Percentiles rank a stretch among this genome's conserved stretches.
These are phyloP conservation scores for Violaceomyces palustris DNA, from an alignment of 1,284 basidiomycete species.

Conservation along the genomic window DNA sequence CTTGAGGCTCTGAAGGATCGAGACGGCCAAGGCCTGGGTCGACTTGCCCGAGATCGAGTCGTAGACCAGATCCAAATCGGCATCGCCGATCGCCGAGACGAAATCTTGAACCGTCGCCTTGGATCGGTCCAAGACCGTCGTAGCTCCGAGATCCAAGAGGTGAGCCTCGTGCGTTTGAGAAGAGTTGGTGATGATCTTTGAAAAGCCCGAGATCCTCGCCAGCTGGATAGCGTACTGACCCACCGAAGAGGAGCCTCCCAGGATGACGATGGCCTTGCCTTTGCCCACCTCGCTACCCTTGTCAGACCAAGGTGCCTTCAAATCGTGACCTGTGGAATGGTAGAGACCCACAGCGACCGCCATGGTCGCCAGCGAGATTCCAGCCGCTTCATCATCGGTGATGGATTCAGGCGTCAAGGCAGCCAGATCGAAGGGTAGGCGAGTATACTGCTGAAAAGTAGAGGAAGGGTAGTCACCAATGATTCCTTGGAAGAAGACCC, in stretches of 20 bases:
- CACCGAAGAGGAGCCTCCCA: constrained; percentile 31
- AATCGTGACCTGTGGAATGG: constrained; percentile 13
- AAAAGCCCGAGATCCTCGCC: constrained; percentile 32
- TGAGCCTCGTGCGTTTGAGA: constrained; percentile 15
- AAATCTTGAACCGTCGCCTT: constrained; percentile 9
- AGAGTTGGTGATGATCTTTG: constrained; percentile 29
- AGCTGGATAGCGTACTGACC: constrained; percentile 44
- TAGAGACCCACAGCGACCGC: constrained; percentile 25
- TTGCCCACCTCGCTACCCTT: constrained; percentile 17
- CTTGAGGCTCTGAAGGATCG: constrained; percentile 19
- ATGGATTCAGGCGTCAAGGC: constrained; percentile 27
- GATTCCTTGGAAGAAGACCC: constrained; percentile 45
- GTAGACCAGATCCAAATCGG: constrained; percentile 14
- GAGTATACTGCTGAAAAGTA: constrained; percentile 39
- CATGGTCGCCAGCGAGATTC: constrained; percentile 29
- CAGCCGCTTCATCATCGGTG: constrained; percentile 33
- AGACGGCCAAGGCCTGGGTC: constrained; percentile 22
- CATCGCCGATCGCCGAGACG: constrained; percentile 2
- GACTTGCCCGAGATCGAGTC: constrained; percentile 27
- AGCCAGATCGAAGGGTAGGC: constrained; percentile 25
- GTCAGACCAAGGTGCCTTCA: constrained; percentile 31
- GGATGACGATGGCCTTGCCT: constrained; percentile 30
- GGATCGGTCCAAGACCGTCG: constrained; percentile 19
- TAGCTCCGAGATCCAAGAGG: constrained; percentile 31
- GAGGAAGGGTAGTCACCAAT: constrained; percentile 16